Evolutionary conservation across 768 basidiomycete genomes (phyloP).

Genomic region (Leucocoprinus leucothites): DNA sequence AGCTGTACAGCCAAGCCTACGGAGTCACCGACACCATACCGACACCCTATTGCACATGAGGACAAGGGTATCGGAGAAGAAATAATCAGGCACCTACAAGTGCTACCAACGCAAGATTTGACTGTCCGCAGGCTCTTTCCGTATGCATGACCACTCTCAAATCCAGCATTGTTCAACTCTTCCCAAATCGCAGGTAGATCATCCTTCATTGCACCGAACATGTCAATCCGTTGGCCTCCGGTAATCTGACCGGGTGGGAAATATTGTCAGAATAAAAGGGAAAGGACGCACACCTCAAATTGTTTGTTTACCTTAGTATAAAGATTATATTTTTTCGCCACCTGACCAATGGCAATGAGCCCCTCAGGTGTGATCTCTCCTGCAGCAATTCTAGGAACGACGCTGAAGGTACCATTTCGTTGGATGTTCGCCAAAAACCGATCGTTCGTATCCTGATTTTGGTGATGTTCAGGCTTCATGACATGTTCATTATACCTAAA

Average conservation of each 20-base stretch:
- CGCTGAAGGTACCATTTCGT: constrained; percentile 66
- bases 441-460: constrained; percentile 74
- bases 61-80: neutral
- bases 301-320: constrained; percentile 53
- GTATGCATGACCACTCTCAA: constrained; percentile 77
- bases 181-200: constrained; percentile 70
- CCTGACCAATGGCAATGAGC: constrained; percentile 59
- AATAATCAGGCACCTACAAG: constrained; percentile 25
- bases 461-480: constrained; percentile 58
- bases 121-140: constrained; percentile 70
- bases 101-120: constrained; percentile 74
- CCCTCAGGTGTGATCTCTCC: constrained; percentile 71
- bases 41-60: constrained; percentile 39
- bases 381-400: constrained; percentile 67
- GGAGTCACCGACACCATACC: constrained; percentile 72
- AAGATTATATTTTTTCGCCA: constrained; percentile 63
- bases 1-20: constrained; percentile 71
- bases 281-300: too few species aligned
- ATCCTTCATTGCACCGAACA: constrained; percentile 69
- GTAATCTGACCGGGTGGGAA: constrained; percentile 14
- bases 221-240: constrained; percentile 57
- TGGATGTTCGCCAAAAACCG: constrained; percentile 72
- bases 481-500: constrained; percentile 59
- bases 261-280: neutral
- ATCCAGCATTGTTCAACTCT: constrained; percentile 58